A percentile compares a stretch with the other conserved stretches of the same genome.
Evolutionary conservation across 208 protist species (phyloP).

Genomic region (Balamuthia mandrillaris): DNA sequence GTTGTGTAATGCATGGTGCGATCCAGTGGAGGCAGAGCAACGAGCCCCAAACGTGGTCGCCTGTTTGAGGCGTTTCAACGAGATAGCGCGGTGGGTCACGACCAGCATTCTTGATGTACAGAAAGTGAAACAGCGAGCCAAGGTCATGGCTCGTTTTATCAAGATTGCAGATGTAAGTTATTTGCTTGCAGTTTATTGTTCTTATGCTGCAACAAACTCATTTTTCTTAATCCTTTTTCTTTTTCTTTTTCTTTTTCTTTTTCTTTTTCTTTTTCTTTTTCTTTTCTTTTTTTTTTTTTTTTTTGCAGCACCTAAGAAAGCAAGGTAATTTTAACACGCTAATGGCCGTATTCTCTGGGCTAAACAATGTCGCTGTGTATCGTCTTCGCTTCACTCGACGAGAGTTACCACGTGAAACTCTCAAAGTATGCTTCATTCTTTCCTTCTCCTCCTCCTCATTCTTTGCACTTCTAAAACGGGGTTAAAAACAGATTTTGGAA

Average conservation of each 20-base stretch:
- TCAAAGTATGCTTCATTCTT: neutral
- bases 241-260: too few relatives aligned
- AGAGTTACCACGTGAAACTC: neutral
- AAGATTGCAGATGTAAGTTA: neutral
- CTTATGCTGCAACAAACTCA: too few relatives aligned
- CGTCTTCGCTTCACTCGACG: constrained; percentile 13
- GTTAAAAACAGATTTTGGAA: neutral
- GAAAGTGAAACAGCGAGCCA: neutral
- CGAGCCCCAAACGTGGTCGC: neutral
- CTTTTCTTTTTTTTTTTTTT: too few relatives aligned
- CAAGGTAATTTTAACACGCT: neutral
- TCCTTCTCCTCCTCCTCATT: too few relatives aligned
- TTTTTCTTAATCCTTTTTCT: too few relatives aligned
- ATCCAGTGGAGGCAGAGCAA: neutral
- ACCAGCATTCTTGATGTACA: constrained; percentile 1
- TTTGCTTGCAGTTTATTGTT: too few relatives aligned
- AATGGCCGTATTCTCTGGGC: neutral
- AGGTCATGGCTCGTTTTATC: neutral
- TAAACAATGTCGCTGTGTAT: neutral
- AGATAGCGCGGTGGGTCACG: constrained; percentile 1
- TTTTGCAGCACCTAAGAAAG: neutral
- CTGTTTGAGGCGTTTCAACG: neutral
- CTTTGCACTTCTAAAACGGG: too few relatives aligned
- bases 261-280: too few relatives aligned
- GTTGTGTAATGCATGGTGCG: neutral